Evolutionary conservation across 1,284 basidiomycete species (phyloP).

Genomic region (Baeospora myosura): DNA sequence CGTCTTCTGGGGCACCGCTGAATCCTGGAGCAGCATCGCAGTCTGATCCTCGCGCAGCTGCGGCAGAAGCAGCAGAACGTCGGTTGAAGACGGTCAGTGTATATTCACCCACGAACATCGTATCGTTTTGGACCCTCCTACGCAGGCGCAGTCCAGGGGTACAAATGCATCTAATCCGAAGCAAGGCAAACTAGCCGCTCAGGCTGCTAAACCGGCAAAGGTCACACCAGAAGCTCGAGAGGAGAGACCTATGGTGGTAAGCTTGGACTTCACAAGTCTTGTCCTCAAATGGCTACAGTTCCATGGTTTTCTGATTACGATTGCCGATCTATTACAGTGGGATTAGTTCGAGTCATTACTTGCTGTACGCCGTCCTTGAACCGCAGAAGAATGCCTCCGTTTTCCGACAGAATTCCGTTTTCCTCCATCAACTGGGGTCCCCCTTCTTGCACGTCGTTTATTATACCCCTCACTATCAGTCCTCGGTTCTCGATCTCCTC

Average conservation of each 20-base stretch:
- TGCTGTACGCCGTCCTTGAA: too few species aligned
- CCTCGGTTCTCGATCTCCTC: too few species aligned
- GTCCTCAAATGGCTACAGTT: neutral
- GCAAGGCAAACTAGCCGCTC: conserved; percentile 52
- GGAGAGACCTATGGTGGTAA: conserved; percentile 56
- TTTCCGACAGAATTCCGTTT: too few species aligned
- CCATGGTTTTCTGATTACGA: neutral
- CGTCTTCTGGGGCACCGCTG: conserved; percentile 21
- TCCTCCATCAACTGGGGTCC: too few species aligned
- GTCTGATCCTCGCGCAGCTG: conserved; percentile 49
- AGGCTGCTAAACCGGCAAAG: conserved; percentile 38
- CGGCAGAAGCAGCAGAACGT: conserved; percentile 64
- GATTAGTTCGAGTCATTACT: neutral
- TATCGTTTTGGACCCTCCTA: conserved; percentile 12
- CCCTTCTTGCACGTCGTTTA: too few species aligned
- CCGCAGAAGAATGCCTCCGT: too few species aligned
- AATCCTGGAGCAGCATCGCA: conserved; percentile 21
- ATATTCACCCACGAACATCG: neutral
- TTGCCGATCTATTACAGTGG: neutral
- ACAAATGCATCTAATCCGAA: too few species aligned
- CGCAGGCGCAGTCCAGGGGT: conserved; percentile 52
- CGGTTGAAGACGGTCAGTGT: conserved; percentile 32
- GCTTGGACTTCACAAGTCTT: conserved; percentile 13
- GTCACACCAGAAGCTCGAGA: conserved; percentile 41
- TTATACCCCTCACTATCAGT: too few species aligned